Conservation (phyloP, 495 filamentous ascomycete genomes). For the Penicillium waksmanii region DNA sequence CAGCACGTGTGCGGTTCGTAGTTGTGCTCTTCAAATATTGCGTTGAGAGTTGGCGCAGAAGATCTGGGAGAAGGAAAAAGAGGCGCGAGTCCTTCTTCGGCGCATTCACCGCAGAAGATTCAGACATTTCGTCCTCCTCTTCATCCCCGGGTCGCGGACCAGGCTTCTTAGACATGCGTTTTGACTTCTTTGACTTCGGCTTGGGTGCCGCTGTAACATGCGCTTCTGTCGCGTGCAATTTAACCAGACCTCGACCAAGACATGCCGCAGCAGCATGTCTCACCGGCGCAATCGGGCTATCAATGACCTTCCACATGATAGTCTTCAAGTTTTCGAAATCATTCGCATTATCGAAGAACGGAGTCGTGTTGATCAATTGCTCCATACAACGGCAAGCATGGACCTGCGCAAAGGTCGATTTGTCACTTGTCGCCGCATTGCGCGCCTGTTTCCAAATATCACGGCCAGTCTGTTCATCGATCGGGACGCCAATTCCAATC, state of each 20-base stretch:
- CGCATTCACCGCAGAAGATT: constrained; percentile 60
- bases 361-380: constrained; percentile 67
- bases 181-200: constrained; percentile 72
- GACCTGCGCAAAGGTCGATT: constrained; percentile 78
- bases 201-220: constrained; percentile 60
- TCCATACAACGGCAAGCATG: constrained; percentile 82
- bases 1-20: constrained; percentile 77
- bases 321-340: constrained; percentile 88
- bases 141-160: constrained; percentile 70
- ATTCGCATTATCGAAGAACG: constrained; percentile 83
- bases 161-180: constrained; percentile 71
- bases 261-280: constrained; percentile 88
- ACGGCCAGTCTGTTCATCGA: constrained; percentile 83
- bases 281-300: constrained; percentile 72
- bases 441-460: constrained; percentile 94
- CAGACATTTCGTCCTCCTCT: constrained; percentile 71
- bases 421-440: constrained; percentile 75
- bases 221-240: constrained; percentile 71
- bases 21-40: constrained; percentile 84
- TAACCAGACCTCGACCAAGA: constrained; percentile 76
- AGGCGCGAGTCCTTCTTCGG: constrained; percentile 71
- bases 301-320: constrained; percentile 80
- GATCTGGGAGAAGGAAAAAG: constrained; percentile 73
- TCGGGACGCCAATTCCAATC: constrained; percentile 68
- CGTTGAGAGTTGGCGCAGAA: constrained; percentile 77